Evolutionary conservation across 441 rosid species (phyloP), one percentile per base, ranked within the genome.

Genomic region (Arabidopsis hybrid): DNA sequence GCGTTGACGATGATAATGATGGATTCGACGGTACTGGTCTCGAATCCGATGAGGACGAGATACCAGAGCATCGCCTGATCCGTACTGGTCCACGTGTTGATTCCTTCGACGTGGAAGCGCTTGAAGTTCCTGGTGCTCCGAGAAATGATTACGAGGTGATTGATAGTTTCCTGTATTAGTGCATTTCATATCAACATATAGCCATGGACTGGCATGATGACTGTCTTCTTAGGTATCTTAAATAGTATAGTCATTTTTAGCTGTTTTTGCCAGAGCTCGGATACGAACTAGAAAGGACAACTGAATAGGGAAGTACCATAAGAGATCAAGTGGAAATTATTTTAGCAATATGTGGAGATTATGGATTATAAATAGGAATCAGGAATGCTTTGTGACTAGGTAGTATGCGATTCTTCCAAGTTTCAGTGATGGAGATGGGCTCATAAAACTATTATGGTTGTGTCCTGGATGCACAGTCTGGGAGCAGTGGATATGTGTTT

Each of bases 41-140:
- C 18, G 95, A 91, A 73, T 91, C 99, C 4, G 97, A 92, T 6
- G 97, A 91, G 6, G 96, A 92, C 2, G 96, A 86, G 70, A 85
- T 79, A 76, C 69, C 76, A 1, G 95, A 85, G 83, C 93, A 92
- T 61, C 89, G 91, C 36, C 69, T 92, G 86, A 85, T 92, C 83
- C 98, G 96, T 31, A 92, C 97, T 16, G 97, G 97, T 3, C 96
- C 92, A 6, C 93, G 86, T 68, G 81, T 86, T 56, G 99, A 95
- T 73, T 92, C 97, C 16, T 95, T 95, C 71, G 98, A 95, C 77
- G 99, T 92, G 8, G 99, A 95, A 75, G 99, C 99, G 11, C 92
- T 92, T 21, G 99, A 95, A 78, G 88, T 92, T 73, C 98, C 97
- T 2, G 90, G 97, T 26, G 92, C 88, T 34, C 88, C 82, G 1